Evolutionary conservation across 106 monocot genomes (phyloP), one percentile per base, ranked within the genome.

Genomic region (Platanthera guangdongensis): DNA sequence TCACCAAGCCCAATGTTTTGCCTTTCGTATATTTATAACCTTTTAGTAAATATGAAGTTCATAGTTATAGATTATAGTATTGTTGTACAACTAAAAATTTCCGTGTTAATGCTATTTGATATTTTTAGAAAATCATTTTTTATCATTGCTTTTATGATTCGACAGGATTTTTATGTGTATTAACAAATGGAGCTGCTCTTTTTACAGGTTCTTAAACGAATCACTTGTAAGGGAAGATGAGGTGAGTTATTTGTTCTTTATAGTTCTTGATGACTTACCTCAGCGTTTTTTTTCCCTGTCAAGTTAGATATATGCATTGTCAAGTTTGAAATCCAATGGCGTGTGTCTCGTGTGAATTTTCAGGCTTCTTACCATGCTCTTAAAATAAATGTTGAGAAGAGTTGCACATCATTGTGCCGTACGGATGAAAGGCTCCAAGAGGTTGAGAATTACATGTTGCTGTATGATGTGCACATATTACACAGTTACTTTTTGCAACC

Each of bases 311-410:
- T 65, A n/a, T 65, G 13, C 11, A 65, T 65, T 11, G 28, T 65
- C 32, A 11, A 9, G 6, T 39, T 65, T 65, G 32, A 30, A 65
- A 65, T 65, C 30, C 11, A 65, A 65, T 65, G 16, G 12, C 3
- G 0, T 32, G 0, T 32, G 32, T 65, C 9, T 65, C 65, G 10
- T 65, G 25, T 19, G 32, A 39, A 16, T 60, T 72, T 77, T 51
- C 82, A 97, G 93, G 83, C 81, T 77, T 83, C 78, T 21, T 62
- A 49, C 51, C 78, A 88, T 30, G 78, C 77, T 59, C 64, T 95
- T 16, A 84, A 75, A 83, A 51, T 21, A 19, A 71, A 63, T 51
- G 80, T 95, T 25, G 82, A 89, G 46, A 83, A 52, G 80, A 68
- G 76, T 67, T 85, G 80, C 67, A 74, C 82, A 72, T 74, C 71